A percentile compares a stretch with the other conserved stretches of the same genome.
These are phyloP conservation scores for Posidonia australis DNA, from an alignment of 106 monocot genomes.

Conservation along the genomic window DNA sequence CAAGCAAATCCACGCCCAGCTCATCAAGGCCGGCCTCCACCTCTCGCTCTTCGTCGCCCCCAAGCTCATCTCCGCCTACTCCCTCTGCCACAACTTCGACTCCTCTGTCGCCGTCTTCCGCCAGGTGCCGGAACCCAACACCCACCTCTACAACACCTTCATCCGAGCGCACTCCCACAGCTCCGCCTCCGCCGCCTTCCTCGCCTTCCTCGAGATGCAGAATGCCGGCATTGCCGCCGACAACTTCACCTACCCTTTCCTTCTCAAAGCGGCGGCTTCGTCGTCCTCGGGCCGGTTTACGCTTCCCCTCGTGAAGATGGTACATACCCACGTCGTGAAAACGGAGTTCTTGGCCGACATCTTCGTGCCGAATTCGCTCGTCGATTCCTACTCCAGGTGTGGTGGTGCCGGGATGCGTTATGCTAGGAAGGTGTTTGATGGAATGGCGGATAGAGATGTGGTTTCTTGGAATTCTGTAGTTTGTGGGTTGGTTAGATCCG, in stretches of 20 bases:
- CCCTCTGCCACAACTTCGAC: slow-evolving; percentile 24
- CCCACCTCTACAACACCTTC: slow-evolving; percentile 58
- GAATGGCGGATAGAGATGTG: slow-evolving; percentile 37
- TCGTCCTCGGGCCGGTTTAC: neutral
- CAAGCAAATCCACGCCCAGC: slow-evolving; percentile 46
- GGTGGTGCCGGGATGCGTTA: slow-evolving; percentile 7
- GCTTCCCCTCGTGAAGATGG: slow-evolving; percentile 24
- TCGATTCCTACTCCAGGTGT: slow-evolving; percentile 47
- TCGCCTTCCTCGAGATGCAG: slow-evolving; percentile 39
- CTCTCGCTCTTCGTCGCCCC: slow-evolving; percentile 46
- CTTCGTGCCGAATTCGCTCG: slow-evolving; percentile 64
- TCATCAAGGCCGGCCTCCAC: slow-evolving; percentile 37
- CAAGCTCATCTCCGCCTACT: slow-evolving; percentile 61
- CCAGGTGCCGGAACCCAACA: slow-evolving; percentile 37
- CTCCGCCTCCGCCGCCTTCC: slow-evolving; percentile 18
- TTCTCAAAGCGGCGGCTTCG: slow-evolving; percentile 46
- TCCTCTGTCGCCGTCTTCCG: slow-evolving; percentile 31
- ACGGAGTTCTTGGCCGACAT: slow-evolving; percentile 37
- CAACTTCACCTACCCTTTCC: slow-evolving; percentile 63
- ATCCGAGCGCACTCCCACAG: slow-evolving; percentile 36
- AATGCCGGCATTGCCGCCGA: slow-evolving; percentile 22
- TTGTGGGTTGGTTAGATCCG: slow-evolving; percentile 38
- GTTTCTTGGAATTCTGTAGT: slow-evolving; percentile 74
- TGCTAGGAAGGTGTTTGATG: slow-evolving; percentile 47
- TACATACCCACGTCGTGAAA: slow-evolving; percentile 59